Base-by-base conservation (phyloP, 371 early-diverging fungal genomes). In the Dichotomocladium elegans region DNA sequence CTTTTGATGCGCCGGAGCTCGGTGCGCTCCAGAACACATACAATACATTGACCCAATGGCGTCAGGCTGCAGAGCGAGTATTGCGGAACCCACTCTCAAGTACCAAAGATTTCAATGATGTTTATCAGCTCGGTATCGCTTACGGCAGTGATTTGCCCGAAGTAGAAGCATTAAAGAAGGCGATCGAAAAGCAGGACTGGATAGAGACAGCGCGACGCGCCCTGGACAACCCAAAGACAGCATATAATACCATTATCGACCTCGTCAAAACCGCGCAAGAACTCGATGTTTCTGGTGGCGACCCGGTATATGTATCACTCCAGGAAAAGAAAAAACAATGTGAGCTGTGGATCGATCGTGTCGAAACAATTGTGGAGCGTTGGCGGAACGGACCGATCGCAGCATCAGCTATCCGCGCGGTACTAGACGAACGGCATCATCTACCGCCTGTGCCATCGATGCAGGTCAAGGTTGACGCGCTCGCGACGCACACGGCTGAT, bases 331-430 rank as follows among this genome's bases (percentile, higher is more conserved):
- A 55, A 24, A 35, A 29, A 12, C 46, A 33, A 4, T 47, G 52
- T 1, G 22, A 19, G 1, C 48, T 35, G 14, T 61, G 61, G 61
- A 47, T 61, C 12, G 22, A 34, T 19, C 56, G 40, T 33, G 61
- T 56, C 11, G 8, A 64, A 57, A 3, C 33, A 47, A 0, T 85
- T 68, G 47, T 89, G 85, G n/a, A n/a, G n/a, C n/a, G n/a, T n/a
- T n/a, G n/a, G n/a, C n/a, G n/a, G n/a, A 30, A 22, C 15, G 21
- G 35, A 2, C 26, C 45, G 19, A 25, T 33, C 8, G 50, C 50
- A 1, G 14, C 27, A 11, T 29, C 41, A 12, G 41, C 41, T 0
- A 22, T 54, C 15, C 37, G 21, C 17, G 17, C n/a, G 21, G 17
- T 37, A 4, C 17, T 37, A 2, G 37, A 37, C n/a, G 37, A 37